Base-by-base conservation (phyloP, 768 basidiomycete species). In the Leccinum disarticulatum region DNA sequence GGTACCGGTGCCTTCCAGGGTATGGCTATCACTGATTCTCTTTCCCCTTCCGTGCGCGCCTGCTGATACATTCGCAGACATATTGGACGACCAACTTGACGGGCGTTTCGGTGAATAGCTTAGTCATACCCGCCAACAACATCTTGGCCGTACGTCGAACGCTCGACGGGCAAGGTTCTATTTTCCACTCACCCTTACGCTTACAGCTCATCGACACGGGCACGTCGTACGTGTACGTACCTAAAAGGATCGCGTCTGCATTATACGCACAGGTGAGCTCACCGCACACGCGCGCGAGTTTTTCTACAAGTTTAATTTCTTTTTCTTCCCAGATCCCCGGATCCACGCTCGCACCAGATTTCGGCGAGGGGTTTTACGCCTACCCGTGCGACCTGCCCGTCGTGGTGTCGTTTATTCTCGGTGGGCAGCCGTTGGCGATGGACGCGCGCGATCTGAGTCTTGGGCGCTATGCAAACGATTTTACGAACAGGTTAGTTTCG, bases 151-250 rank as follows among this genome's bases (percentile, higher is more conserved):
- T 71, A 71, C 48, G 64, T 62, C 50, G 33, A 31, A 46, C n/a
- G n/a, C n/a, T 8, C 38, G 7, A 6, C 38, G 17, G 17, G 3
- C 7, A 41, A 9, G 15, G 17, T n/a, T n/a, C n/a, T n/a, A 54
- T 2, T 38, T 27, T 41, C 38, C 22, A 17, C 53, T 28, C 4
- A 47, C 28, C 27, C 31, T 19, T 27, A 1, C 13, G 4, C 22
- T 25, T 17, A 33, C 13, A 87, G 86, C 84, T 86, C 19, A 79
- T 89, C 59, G 88, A 89, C 65, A 86, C 86, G 0, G 87, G 88
- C 31, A 87, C 86, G 4, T 83, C 86, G 30, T 74, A 87, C 28
- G 82, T 88, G 58, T 88, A 88, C 69, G 59, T 86, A 6, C 84
- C 86, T 1, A 67, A 73, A 41, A 51, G 66, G 0, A 61, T 83